Percentiles rank a stretch among this genome's conserved stretches.
Evolutionary conservation across 169 alveolate species (phyloP).

Genomic region (Eimeria acervulina): DNA sequence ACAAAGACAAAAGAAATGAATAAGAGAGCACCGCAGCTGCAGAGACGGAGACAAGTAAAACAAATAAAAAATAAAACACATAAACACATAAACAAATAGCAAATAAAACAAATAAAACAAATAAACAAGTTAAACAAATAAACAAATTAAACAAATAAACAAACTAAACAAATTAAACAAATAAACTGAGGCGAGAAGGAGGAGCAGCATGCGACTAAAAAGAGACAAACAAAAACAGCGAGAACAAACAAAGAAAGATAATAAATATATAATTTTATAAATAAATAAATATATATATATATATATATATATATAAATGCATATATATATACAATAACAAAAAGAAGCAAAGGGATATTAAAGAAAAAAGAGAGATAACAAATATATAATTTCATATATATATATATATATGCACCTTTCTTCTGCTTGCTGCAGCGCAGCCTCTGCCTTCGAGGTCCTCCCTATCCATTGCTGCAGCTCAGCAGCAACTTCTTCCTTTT

Average conservation of each 20-base stretch:
- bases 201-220: not conserved
- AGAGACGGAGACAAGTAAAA: not conserved
- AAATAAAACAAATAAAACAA: not conserved
- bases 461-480: conserved; percentile 62
- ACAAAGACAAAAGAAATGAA: not conserved
- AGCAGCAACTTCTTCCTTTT: conserved; percentile 59
- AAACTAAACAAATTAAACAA: too few species aligned
- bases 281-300: too few species aligned
- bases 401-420: not conserved
- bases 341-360: not conserved
- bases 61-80: too few species aligned
- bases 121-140: not conserved
- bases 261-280: not conserved
- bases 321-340: not conserved
- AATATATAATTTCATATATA: too few species aligned
- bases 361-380: too few species aligned
- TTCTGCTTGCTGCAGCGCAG: conserved; percentile 37
- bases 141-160: not conserved
- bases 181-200: not conserved
- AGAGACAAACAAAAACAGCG: not conserved
- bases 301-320: not conserved
- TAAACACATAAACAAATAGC: not conserved
- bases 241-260: not conserved
- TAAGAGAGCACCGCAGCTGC: not conserved
- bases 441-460: not conserved